Conservation (phyloP, 2,329 filamentous ascomycete genomes). For the Colletotrichum falcatum region DNA sequence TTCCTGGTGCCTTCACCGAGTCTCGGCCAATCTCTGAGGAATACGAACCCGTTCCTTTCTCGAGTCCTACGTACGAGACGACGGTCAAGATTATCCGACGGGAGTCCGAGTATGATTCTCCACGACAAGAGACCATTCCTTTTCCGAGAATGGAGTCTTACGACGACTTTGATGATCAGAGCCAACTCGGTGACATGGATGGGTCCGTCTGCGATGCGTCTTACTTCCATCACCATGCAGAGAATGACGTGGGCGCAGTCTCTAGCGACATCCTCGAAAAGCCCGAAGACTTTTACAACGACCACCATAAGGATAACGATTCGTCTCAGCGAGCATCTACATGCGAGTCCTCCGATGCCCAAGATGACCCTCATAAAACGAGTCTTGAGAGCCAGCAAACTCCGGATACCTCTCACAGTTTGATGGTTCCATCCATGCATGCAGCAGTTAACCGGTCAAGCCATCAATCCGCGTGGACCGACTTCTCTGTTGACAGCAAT, state of each 20-base stretch:
- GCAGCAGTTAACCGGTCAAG: slow-evolving; percentile 61
- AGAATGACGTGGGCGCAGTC: slow-evolving; percentile 53
- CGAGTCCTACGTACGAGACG: slow-evolving; percentile 55
- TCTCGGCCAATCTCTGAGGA: slow-evolving; percentile 45
- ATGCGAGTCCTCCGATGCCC: slow-evolving; percentile 52
- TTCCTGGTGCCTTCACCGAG: slow-evolving; percentile 48
- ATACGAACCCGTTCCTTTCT: slow-evolving; percentile 56
- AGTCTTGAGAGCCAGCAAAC: slow-evolving; percentile 41
- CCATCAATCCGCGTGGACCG: slow-evolving; percentile 71
- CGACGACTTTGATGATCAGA: slow-evolving; percentile 55
- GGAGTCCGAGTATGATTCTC: slow-evolving; percentile 52
- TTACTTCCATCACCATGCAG: slow-evolving; percentile 49
- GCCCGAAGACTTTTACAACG: slow-evolving; percentile 44
- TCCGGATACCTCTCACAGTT: slow-evolving; percentile 56
- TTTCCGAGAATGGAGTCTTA: slow-evolving; percentile 52
- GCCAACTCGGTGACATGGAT: slow-evolving; percentile 49
- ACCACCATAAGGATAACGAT: slow-evolving; percentile 32
- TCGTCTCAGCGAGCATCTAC: slow-evolving; percentile 54
- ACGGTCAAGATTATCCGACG: slow-evolving; percentile 64
- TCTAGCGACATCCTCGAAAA: slow-evolving; percentile 50
- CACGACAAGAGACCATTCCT: slow-evolving; percentile 45
- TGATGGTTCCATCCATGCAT: slow-evolving; percentile 60
- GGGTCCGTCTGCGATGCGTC: slow-evolving; percentile 44
- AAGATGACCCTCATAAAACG: slow-evolving; percentile 34
- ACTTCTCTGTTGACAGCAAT: slow-evolving; percentile 67